phyloP scores from a whole-genome alignment of 139 green algal species.

The Chlorella sp. region DNA sequence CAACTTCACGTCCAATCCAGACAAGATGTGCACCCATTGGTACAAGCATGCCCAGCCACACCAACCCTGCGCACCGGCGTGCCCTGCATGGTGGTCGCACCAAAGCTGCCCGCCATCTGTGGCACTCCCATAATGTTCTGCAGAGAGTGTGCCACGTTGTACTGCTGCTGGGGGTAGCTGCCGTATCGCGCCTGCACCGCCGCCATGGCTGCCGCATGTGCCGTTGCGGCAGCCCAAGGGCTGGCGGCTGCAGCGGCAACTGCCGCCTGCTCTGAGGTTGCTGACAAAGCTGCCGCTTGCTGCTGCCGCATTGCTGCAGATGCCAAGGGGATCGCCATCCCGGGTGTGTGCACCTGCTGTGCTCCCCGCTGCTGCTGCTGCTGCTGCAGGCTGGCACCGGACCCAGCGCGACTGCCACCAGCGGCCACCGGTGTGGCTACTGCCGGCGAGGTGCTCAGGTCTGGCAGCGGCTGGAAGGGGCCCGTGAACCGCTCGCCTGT shows the following conservation, averaged over 20 bases:
- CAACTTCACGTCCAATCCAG: background rate
- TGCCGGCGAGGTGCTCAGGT: slow-evolving; percentile 26
- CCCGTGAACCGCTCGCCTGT: slow-evolving; percentile 68
- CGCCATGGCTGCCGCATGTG: slow-evolving; percentile 54
- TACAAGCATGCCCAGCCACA: background rate
- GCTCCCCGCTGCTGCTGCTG: background rate
- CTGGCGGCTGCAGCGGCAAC: background rate
- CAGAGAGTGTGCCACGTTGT: slow-evolving; percentile 36
- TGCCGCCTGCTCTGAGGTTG: background rate
- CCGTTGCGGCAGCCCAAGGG: slow-evolving; percentile 32
- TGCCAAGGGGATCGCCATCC: slow-evolving; percentile 6
- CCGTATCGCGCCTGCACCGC: slow-evolving; percentile 47
- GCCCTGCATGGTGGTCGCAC: background rate
- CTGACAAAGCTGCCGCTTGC: background rate
- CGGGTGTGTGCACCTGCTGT: slow-evolving; percentile 3
- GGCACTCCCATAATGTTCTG: slow-evolving; percentile 31
- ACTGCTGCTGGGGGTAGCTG: slow-evolving; percentile 19
- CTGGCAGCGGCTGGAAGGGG: slow-evolving; percentile 75
- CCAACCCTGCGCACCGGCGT: slow-evolving; percentile 2
- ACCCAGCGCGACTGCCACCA: background rate
- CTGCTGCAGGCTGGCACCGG: background rate
- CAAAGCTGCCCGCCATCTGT: background rate
- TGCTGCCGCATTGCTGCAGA: background rate
- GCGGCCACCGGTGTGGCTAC: background rate
- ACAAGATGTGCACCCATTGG: no score